A percentile compares a stretch with the other conserved stretches of the same genome.
Conservation (phyloP, 2,329 filamentous ascomycete genomes). For the Alternaria sp. region DNA sequence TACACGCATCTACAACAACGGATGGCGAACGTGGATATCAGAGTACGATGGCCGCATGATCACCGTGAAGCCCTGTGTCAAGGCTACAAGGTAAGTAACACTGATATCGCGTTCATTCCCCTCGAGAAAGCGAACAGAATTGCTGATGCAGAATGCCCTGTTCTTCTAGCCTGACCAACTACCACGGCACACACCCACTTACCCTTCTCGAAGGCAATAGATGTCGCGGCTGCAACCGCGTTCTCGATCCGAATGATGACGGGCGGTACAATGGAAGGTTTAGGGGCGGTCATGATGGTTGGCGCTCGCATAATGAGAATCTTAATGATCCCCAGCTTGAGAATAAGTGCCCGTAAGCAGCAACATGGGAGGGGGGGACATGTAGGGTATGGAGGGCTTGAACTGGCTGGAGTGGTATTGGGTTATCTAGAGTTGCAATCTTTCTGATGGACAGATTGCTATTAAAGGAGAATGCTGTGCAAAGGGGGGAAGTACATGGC, state of each 20-base stretch:
- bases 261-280: background rate
- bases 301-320: background rate
- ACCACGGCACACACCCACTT: background rate
- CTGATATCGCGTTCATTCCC: too few relatives aligned
- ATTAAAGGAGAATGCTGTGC: too few relatives aligned
- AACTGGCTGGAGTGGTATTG: background rate
- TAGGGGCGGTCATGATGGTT: background rate
- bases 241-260: background rate
- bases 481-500: too few relatives aligned
- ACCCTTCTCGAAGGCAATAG: background rate
- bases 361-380: background rate
- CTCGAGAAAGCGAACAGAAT: too few relatives aligned
- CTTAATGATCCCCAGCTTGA: background rate
- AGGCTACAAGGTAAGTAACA: background rate
- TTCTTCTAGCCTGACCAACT: background rate
- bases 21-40: background rate
- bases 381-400: too few relatives aligned
- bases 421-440: background rate
- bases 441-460: too few relatives aligned
- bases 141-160: too few relatives aligned
- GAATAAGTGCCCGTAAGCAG: background rate
- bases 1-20: background rate
- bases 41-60: background rate
- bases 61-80: background rate
- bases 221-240: background rate